A percentile compares a stretch with the other conserved stretches of the same genome.
phyloP scores from a whole-genome alignment of 495 filamentous ascomycete genomes.

The Podospora bellae-mahoneyi region DNA sequence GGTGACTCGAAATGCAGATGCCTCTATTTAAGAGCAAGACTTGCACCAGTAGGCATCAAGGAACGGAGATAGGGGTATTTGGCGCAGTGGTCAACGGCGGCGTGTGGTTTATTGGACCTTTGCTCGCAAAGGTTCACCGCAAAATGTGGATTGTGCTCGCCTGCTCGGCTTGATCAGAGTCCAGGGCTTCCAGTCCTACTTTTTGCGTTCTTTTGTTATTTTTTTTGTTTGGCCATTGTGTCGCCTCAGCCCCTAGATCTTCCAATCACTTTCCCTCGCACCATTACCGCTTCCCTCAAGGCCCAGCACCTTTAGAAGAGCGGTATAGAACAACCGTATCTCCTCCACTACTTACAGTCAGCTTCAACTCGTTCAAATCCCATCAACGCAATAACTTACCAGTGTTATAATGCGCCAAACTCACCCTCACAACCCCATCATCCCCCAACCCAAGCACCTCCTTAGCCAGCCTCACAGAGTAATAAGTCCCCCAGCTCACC shows the following conservation, averaged over 20 bases:
- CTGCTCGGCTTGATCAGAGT: neutral
- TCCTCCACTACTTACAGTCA: slow-evolving; percentile 47
- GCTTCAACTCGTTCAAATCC: neutral
- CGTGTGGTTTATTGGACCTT: neutral
- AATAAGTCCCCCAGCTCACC: slow-evolving; percentile 66
- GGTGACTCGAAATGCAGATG: neutral
- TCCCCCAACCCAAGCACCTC: slow-evolving; percentile 55
- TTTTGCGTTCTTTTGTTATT: neutral
- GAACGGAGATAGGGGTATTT: neutral
- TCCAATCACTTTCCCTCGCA: neutral
- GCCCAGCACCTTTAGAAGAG: slow-evolving; percentile 25
- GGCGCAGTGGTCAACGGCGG: neutral
- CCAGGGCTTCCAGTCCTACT: neutral
- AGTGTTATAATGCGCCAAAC: slow-evolving; percentile 74
- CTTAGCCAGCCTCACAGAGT: slow-evolving; percentile 57
- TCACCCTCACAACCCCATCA: slow-evolving; percentile 65
- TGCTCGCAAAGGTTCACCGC: neutral
- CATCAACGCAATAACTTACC: slow-evolving; percentile 42
- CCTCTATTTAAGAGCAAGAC: neutral
- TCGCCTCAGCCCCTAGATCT: neutral
- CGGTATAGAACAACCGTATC: slow-evolving; percentile 42
- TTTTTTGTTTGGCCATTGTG: neutral
- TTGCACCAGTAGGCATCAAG: neutral
- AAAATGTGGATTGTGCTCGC: neutral
- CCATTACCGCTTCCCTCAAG: neutral